Percentiles rank a stretch among this genome's conserved stretches.
Conservation (phyloP, 257 asterid genomes). For the Striga asiatica region DNA sequence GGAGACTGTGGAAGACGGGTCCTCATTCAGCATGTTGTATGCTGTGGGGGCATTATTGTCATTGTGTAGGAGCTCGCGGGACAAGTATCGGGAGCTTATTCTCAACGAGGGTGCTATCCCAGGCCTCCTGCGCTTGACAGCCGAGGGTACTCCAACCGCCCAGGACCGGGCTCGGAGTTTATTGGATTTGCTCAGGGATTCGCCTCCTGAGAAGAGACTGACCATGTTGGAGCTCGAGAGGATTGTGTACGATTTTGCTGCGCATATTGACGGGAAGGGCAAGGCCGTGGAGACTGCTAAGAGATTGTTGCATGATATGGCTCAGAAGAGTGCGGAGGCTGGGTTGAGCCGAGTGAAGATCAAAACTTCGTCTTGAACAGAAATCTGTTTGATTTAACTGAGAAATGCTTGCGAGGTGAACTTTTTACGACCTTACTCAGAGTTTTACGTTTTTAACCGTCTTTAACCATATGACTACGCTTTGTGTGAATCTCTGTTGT, state of each 20-base stretch:
- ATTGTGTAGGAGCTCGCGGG: slow-evolving; percentile 60
- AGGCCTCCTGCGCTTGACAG: slow-evolving; percentile 72
- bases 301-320: slow-evolving; percentile 62
- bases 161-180: slow-evolving; percentile 64
- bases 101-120: slow-evolving; percentile 86
- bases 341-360: slow-evolving; percentile 26
- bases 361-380: slow-evolving; percentile 27
- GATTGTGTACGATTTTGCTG: slow-evolving; percentile 63
- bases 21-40: slow-evolving; percentile 58
- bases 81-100: slow-evolving; percentile 64
- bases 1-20: slow-evolving; percentile 81
- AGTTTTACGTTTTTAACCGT: slow-evolving; percentile 19
- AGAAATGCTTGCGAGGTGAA: slow-evolving; percentile 18
- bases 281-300: slow-evolving; percentile 75
- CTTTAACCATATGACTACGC: background rate
- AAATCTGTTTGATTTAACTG: background rate
- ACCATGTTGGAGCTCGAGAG: slow-evolving; percentile 60
- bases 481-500: slow-evolving; percentile 20
- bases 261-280: slow-evolving; percentile 54
- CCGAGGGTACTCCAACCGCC: slow-evolving; percentile 68
- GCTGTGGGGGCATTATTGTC: slow-evolving; percentile 67
- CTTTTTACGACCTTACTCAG: slow-evolving; percentile 18
- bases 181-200: slow-evolving; percentile 61
- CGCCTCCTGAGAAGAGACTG: slow-evolving; percentile 39
- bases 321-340: slow-evolving; percentile 60